Conservation (phyloP, 1,284 basidiomycete species). For the Marasmius sp. region DNA sequence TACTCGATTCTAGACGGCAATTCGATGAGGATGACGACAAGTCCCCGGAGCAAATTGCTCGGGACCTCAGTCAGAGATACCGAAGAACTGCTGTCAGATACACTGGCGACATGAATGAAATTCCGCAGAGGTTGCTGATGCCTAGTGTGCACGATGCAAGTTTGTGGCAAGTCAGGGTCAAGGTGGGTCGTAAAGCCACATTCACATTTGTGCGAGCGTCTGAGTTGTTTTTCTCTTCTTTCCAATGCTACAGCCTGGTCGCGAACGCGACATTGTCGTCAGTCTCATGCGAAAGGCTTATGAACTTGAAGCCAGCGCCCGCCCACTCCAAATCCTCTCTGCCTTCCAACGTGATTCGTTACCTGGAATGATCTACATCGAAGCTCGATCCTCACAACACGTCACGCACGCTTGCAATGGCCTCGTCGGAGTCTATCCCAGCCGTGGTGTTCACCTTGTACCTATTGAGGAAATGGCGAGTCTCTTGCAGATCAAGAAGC, state of each 20-base stretch:
- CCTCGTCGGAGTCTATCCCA: slow-evolving; percentile 89
- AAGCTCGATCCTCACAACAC: slow-evolving; percentile 86
- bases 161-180: slow-evolving; percentile 94
- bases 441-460: slow-evolving; percentile 81
- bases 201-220: background rate
- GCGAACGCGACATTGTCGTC: slow-evolving; percentile 91
- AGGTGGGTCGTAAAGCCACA: slow-evolving; percentile 53
- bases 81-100: slow-evolving; percentile 69
- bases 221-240: background rate
- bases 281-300: slow-evolving; percentile 93
- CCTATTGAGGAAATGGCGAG: slow-evolving; percentile 99
- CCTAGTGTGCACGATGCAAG: slow-evolving; percentile 95
- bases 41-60: slow-evolving; percentile 86
- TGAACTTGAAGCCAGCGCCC: slow-evolving; percentile 74
- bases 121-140: slow-evolving; percentile 96
- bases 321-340: slow-evolving; percentile 84
- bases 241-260: slow-evolving; percentile 63
- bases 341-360: slow-evolving; percentile 96
- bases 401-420: slow-evolving; percentile 87
- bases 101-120: slow-evolving; percentile 89
- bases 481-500: slow-evolving; percentile 93
- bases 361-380: slow-evolving; percentile 94
- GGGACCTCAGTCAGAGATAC: slow-evolving; percentile 82
- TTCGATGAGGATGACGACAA: slow-evolving; percentile 73
- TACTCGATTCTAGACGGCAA: slow-evolving; percentile 74